These are phyloP conservation scores for Platanthera guangdongensis DNA, from an alignment of 106 monocot genomes.

Conservation along the genomic window DNA sequence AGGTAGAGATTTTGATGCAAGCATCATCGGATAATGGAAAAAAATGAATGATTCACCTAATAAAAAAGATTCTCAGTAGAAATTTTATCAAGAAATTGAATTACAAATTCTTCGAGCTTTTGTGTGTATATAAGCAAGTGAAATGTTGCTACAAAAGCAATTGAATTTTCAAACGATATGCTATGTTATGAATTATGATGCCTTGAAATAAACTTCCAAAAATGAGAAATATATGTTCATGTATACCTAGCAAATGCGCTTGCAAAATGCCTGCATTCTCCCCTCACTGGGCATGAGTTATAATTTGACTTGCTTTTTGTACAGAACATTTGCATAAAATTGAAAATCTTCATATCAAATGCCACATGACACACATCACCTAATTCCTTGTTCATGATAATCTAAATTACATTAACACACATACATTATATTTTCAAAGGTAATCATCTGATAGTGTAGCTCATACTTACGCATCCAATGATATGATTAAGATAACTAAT, in stretches of 20 bases:
- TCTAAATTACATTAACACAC: neutral
- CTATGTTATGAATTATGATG: neutral
- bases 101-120: neutral
- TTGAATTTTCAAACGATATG: neutral
- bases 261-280: slow-evolving; percentile 76
- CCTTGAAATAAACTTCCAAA: neutral
- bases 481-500: neutral
- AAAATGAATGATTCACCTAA: neutral
- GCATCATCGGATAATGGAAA: neutral
- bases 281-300: slow-evolving; percentile 65
- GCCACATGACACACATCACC: neutral
- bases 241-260: slow-evolving; percentile 68
- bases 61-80: no score
- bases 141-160: neutral
- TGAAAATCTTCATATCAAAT: slow-evolving; percentile 6
- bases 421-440: slow-evolving; percentile 53
- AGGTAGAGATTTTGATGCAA: neutral
- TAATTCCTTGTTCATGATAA: neutral
- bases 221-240: neutral
- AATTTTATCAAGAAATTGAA: neutral
- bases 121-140: neutral
- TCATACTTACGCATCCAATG: slow-evolving; percentile 41
- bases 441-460: slow-evolving; percentile 76
- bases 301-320: slow-evolving; percentile 79
- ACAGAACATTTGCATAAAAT: slow-evolving; percentile 52